Base-by-base conservation (phyloP, 2,329 filamentous ascomycete genomes). In the Torrubiella hemipterigena region DNA sequence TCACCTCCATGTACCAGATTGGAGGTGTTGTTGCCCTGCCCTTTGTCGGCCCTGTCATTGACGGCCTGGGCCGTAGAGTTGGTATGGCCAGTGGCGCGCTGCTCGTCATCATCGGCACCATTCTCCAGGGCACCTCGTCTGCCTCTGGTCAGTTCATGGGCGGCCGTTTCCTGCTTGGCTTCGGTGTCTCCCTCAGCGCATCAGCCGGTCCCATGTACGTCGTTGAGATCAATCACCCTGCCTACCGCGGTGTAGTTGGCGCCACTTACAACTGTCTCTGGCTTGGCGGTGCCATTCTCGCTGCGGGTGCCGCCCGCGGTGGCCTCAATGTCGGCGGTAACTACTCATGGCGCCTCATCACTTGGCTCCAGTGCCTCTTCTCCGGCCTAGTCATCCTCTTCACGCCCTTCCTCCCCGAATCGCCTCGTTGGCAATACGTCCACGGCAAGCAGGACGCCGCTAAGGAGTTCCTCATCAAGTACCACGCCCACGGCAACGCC, bases 141-240 rank as follows among this genome's bases (percentile, higher is more conserved):
- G 56, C 54, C 27, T 54, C 61, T 2, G 55, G 51, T 8, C 61
- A 67, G 36, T 75, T 77, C 49, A 69, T 77, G 49, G 68, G 55
- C 7, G 65, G 67, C 6, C 56, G 68, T 16, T 70, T 72, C 43
- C 42, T 71, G 16, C 56, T 72, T 14, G 67, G 67, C 6, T 68
- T 70, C 34, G 74, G 74, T 23, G 70, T 74, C 25, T 63, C 67
- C 3, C 70, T 79, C 36, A 66, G 68, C 4, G 64, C 67, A 5
- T 64, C 69, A 4, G 71, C 73, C 5, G 73, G 68, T 1, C 75
- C 75, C 2, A 66, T 71, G n/a, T 78, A 77, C 45, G 67, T 69
- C 12, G 67, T 73, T 27, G 76, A 81, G 47, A 61, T 76, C 34
- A 63, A 71, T 2, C 75, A 79, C 43, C 75, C 76, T 1, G 65